Evolutionary conservation across 257 asterid species (phyloP).

Genomic region (Lithospermum erythrorhizon): DNA sequence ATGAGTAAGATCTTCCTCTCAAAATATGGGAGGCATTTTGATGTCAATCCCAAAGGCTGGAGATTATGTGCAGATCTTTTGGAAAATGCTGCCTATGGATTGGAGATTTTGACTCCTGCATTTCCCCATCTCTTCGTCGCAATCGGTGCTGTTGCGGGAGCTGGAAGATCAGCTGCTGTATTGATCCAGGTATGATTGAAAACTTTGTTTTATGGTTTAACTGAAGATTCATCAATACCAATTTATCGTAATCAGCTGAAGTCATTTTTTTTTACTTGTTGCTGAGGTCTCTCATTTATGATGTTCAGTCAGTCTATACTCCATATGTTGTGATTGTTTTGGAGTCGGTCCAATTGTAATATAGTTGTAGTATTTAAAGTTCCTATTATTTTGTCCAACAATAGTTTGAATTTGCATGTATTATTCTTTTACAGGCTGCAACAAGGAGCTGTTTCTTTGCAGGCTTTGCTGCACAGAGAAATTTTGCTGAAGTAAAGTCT

Average conservation of each 20-base stretch:
- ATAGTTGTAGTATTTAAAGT: background rate
- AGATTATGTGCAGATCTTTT: constrained; percentile 86
- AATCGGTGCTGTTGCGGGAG: constrained; percentile 94
- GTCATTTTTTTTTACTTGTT: background rate
- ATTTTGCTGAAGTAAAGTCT: constrained; percentile 76
- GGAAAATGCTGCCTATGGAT: constrained; percentile 91
- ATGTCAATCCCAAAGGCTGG: constrained; percentile 96
- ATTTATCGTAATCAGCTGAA: background rate
- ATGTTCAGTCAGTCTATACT: background rate
- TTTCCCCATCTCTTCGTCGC: constrained; percentile 94
- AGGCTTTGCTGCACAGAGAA: constrained; percentile 98
- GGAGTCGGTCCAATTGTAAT: background rate
- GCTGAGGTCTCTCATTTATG: background rate
- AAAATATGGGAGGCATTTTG: constrained; percentile 90
- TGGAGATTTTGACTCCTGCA: constrained; percentile 93
- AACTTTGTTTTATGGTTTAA: background rate
- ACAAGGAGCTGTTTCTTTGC: constrained; percentile 97
- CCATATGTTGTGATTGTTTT: background rate
- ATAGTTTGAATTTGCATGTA: background rate
- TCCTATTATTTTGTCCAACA: background rate
- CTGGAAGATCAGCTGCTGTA: constrained; percentile 92
- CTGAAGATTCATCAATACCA: background rate
- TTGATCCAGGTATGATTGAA: constrained; percentile 61
- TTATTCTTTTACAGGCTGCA: constrained; percentile 56
- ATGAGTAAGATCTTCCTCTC: constrained; percentile 84